phyloP scores from a whole-genome alignment of 306 rosid species.

The Sophora flavescens region DNA sequence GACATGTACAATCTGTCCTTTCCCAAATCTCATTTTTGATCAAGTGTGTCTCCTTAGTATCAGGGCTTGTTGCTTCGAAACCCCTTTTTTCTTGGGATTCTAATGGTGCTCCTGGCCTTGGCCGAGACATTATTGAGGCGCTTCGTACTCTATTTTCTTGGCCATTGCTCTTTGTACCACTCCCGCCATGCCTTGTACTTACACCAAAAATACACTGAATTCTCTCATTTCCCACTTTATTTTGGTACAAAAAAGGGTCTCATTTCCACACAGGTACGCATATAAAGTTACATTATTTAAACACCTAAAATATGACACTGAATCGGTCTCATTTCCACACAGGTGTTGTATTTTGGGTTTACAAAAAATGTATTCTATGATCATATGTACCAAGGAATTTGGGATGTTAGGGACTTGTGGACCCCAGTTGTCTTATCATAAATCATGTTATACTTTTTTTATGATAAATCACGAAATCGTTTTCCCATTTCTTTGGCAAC shows the following conservation, averaged over 20 bases:
- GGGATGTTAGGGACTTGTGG: constrained; percentile 31
- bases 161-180: constrained; percentile 34
- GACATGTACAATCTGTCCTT: constrained; percentile 42
- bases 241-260: too few species aligned
- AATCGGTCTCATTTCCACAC: not conserved
- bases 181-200: too few species aligned
- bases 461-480: constrained; percentile 32
- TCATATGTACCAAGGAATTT: constrained; percentile 10
- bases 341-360: not conserved
- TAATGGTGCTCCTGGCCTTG: constrained; percentile 14
- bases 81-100: constrained; percentile 22
- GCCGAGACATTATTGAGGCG: constrained; percentile 37
- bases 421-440: constrained; percentile 39
- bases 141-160: not conserved
- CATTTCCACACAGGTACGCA: too few species aligned
- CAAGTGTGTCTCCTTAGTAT: constrained; percentile 33
- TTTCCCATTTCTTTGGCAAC: constrained; percentile 38
- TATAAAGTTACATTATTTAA: too few species aligned
- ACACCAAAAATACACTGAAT: too few species aligned
- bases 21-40: constrained; percentile 29
- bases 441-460: constrained; percentile 33
- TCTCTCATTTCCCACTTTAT: too few species aligned
- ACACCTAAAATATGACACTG: not conserved
- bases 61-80: constrained; percentile 29
- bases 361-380: not conserved